A percentile compares a stretch with the other conserved stretches of the same genome.
Conservation (phyloP, 495 filamentous ascomycete genomes). For the Penicillium odoratum region DNA sequence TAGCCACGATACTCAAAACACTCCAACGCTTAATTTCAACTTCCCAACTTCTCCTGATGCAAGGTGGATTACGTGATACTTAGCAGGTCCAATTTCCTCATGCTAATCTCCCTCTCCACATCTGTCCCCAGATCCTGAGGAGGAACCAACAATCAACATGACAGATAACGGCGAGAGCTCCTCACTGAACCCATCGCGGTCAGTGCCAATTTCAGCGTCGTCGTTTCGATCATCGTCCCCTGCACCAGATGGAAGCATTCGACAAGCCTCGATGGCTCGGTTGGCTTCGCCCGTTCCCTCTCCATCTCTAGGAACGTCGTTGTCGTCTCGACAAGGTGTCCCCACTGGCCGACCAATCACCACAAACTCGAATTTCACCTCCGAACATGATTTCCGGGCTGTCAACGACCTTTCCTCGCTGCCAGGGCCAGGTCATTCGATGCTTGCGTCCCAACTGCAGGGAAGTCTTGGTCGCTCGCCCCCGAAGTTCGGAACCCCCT, state of each 20-base stretch:
- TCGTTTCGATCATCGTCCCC: constrained; percentile 43
- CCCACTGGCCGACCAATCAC: constrained; percentile 28
- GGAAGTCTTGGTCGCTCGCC: constrained; percentile 58
- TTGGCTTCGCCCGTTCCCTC: constrained; percentile 69
- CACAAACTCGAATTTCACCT: constrained; percentile 16
- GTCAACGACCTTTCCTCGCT: constrained; percentile 44
- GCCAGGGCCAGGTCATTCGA: constrained; percentile 70
- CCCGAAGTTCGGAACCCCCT: constrained; percentile 50
- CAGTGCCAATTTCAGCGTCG: constrained; percentile 41
- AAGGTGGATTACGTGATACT: neutral
- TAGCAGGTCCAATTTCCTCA: constrained; percentile 3
- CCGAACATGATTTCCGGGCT: constrained; percentile 36
- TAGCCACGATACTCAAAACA: neutral
- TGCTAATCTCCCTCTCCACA: constrained; percentile 8
- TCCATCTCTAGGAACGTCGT: constrained; percentile 40
- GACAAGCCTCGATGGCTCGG: constrained; percentile 69
- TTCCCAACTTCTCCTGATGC: neutral
- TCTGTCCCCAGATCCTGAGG: constrained; percentile 10
- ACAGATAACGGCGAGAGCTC: constrained; percentile 43
- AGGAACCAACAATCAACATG: constrained; percentile 24
- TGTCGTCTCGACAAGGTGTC: constrained; percentile 44
- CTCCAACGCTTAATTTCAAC: no score
- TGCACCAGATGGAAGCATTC: constrained; percentile 41
- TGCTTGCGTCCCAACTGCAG: constrained; percentile 73
- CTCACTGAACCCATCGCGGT: constrained; percentile 30